Evolutionary conservation across 2,329 filamentous ascomycete genomes (phyloP), one percentile per base, ranked within the genome.

Genomic region (Dactylellina drechsleri): DNA sequence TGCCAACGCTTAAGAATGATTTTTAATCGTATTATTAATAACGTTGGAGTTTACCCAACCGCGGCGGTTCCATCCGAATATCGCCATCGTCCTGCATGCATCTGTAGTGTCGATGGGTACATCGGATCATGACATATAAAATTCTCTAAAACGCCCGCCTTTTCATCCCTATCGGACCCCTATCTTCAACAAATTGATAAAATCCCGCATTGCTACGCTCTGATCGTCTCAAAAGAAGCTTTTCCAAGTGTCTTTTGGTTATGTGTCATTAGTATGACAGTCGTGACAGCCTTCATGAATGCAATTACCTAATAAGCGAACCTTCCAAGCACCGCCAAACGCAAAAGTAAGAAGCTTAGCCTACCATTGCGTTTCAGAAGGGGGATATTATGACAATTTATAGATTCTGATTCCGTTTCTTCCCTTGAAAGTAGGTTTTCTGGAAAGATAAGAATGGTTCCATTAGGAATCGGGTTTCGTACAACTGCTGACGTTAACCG

Each of bases 261-360:
- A 75, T 68, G 64, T 58, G 57, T 58, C 62, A 62, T 57, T 50
- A 67, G 70, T 62, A 62, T 60, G 53, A 74, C 62, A 67, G 52
- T 43, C 15, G 52, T 59, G 57, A 62, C 53, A 41, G 53, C 49
- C 50, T 20, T 53, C 53, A 31, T 61, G 54, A 66, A 73, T 73
- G 60, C 65, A 68, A 75, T 75, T 75, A 75, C 71, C 71, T 75
- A 75, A 75, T 75, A 75, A 75, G 71, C 71, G 71, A 75, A 47
- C 23, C 31, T 58, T 64, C 54, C 16, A 53, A 64, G 58, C 58
- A 64, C 47, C 28, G 70, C 62, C 56, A 68, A 62, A 59, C 40
- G 60, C 60, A 52, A 65, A 52, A 53, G 56, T 23, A 52, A 45
- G 47, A 66, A 67, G 64, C 64, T 64, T 64, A 59, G 64, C 59